Conservation (phyloP, 768 basidiomycete genomes). For the Omphalotus guepiniiformis region DNA sequence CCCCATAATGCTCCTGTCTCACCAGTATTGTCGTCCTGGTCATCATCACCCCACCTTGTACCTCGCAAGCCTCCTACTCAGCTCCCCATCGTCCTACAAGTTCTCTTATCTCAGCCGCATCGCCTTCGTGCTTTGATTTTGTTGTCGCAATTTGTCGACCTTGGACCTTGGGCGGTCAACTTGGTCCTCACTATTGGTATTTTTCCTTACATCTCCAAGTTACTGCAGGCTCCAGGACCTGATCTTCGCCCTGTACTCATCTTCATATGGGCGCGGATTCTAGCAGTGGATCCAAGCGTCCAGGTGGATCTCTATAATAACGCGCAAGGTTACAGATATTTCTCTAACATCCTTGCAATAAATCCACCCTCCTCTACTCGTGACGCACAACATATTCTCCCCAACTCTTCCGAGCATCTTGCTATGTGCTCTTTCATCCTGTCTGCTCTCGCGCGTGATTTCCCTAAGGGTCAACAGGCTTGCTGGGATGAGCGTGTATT, state of each 20-base stretch:
- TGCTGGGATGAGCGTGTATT: constrained; percentile 82
- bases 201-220: constrained; percentile 96
- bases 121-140: constrained; percentile 93
- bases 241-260: constrained; percentile 97
- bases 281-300: constrained; percentile 92
- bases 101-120: constrained; percentile 93
- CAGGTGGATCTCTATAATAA: constrained; percentile 86
- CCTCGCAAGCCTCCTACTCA: constrained; percentile 95
- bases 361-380: constrained; percentile 18
- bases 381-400: constrained; percentile 65
- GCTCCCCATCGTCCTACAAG: constrained; percentile 95
- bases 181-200: constrained; percentile 95
- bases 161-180: constrained; percentile 98
- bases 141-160: constrained; percentile 94
- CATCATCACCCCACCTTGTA: constrained; percentile 43
- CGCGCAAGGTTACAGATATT: constrained; percentile 79
- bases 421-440: constrained; percentile 99
- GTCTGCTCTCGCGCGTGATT: constrained; percentile 84
- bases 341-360: constrained; percentile 69
- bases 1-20: not conserved
- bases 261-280: constrained; percentile 97
- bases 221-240: constrained; percentile 90
- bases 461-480: constrained; percentile 79
- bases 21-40: constrained; percentile 8
- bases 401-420: constrained; percentile 91